Evolutionary conservation across 1,284 basidiomycete species (phyloP).

Genomic region (Trametes versicolor): DNA sequence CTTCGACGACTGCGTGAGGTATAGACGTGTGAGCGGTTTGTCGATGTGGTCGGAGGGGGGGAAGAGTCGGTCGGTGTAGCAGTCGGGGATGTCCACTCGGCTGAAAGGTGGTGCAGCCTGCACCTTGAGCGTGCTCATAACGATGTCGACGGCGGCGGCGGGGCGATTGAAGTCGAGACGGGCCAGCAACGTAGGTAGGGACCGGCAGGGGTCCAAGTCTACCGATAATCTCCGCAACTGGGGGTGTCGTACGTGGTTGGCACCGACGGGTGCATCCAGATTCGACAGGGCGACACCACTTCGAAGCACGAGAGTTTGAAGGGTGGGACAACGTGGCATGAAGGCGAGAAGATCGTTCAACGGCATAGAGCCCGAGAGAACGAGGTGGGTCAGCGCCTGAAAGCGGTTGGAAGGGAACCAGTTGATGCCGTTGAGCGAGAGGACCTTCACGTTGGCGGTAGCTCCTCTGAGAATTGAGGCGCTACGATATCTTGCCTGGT

Average conservation of each 20-base stretch:
- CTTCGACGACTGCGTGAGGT: not conserved
- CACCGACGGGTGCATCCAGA: not conserved
- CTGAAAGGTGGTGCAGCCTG: not conserved
- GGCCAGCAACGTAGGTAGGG: not conserved
- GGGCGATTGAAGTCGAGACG: not conserved
- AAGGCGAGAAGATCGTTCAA: not conserved
- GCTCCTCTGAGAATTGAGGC: not conserved
- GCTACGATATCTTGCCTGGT: not conserved
- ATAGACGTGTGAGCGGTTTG: not conserved
- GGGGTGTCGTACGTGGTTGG: not conserved
- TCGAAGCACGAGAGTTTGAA: not conserved
- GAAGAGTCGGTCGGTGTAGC: not conserved
- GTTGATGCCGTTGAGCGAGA: conserved; percentile 5
- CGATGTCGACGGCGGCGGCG: not conserved
- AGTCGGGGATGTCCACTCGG: not conserved
- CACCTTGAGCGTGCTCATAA: not conserved
- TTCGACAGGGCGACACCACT: not conserved
- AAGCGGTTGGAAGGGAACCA: conserved; percentile 5
- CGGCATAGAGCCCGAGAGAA: not conserved
- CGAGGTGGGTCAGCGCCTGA: conserved; percentile 5
- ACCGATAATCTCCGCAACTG: not conserved
- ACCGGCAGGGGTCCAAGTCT: not conserved
- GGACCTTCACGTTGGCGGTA: not conserved
- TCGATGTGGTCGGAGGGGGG: not conserved
- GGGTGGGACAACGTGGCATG: conserved; percentile 2